phyloP scores from a whole-genome alignment of 176 grass and related monocot genomes.

The Bromus sterilis region DNA sequence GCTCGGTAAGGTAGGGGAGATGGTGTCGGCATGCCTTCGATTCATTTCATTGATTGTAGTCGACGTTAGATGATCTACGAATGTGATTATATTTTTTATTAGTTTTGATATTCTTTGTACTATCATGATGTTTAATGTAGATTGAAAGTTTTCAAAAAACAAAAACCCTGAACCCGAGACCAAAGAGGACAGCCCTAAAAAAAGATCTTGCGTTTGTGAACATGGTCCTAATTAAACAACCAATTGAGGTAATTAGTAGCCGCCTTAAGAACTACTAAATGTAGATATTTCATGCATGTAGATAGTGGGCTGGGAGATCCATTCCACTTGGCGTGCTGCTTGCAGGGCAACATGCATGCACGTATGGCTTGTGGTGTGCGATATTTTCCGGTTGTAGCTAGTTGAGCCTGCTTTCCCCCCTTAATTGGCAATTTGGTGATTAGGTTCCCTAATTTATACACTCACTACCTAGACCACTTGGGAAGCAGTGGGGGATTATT shows the following conservation, averaged over 20 bases:
- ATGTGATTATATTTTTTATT: too few relatives aligned
- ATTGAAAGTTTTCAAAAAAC: too few relatives aligned
- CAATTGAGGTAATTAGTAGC: neutral
- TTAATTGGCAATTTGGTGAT: conserved; percentile 16
- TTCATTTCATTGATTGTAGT: too few relatives aligned
- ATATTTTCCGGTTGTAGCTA: neutral
- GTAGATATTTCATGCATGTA: neutral
- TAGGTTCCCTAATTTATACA: neutral
- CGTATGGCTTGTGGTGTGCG: neutral
- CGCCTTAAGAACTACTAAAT: neutral
- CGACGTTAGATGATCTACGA: too few relatives aligned
- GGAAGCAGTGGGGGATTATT: neutral
- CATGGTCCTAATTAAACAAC: neutral
- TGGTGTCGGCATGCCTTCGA: too few relatives aligned
- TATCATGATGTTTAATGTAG: too few relatives aligned
- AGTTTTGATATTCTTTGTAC: too few relatives aligned
- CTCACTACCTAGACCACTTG: conserved; percentile 12
- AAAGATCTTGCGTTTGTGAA: too few relatives aligned
- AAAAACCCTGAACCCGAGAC: too few relatives aligned
- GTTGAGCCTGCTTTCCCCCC: neutral
- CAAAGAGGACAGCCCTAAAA: too few relatives aligned
- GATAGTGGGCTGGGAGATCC: neutral
- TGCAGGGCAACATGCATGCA: neutral
- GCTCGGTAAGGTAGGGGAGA: too few relatives aligned
- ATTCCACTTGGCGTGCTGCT: neutral